Conservation (phyloP, 1,139 yeast genomes). For the Meyerozyma guilliermondii region DNA sequence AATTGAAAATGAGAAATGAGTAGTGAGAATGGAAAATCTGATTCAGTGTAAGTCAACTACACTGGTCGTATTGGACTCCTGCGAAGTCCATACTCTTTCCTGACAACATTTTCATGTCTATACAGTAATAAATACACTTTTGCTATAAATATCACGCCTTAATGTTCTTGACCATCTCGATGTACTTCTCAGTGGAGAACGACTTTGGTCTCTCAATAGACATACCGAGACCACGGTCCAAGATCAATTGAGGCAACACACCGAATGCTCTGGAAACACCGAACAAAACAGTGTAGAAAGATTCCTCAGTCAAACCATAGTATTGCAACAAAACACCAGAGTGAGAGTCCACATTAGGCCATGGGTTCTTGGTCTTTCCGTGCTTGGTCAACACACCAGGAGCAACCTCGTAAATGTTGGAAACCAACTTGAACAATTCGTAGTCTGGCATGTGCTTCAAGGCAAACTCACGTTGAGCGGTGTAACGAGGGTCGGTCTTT, state of each 20-base stretch:
- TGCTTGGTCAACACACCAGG: slow-evolving; percentile 93
- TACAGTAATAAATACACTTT: slow-evolving; percentile 1
- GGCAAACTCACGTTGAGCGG: slow-evolving; percentile 96
- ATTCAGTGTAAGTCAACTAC: too few relatives aligned
- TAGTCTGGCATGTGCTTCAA: slow-evolving; percentile 96
- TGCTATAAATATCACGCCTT: slow-evolving; percentile 16
- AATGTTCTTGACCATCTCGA: slow-evolving; percentile 53
- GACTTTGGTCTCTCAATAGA: slow-evolving; percentile 98
- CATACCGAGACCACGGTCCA: slow-evolving; percentile 92
- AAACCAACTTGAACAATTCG: slow-evolving; percentile 85
- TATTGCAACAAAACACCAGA: slow-evolving; percentile 96
- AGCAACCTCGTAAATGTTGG: slow-evolving; percentile 89
- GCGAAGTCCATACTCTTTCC: too few relatives aligned
- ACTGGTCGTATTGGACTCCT: too few relatives aligned
- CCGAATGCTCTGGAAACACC: slow-evolving; percentile 99
- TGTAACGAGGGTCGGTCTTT: slow-evolving; percentile 96
- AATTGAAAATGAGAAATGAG: neutral
- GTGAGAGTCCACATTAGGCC: slow-evolving; percentile 98
- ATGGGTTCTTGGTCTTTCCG: slow-evolving; percentile 98
- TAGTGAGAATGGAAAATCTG: too few relatives aligned
- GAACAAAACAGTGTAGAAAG: slow-evolving; percentile 95
- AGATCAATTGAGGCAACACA: slow-evolving; percentile 92
- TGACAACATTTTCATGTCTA: neutral
- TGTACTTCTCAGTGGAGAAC: slow-evolving; percentile 71
- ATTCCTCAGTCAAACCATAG: slow-evolving; percentile 92